A percentile compares a stretch with the other conserved stretches of the same genome.
Conservation (phyloP, 2,329 filamentous ascomycete species). For the Aspergillus unguis region DNA sequence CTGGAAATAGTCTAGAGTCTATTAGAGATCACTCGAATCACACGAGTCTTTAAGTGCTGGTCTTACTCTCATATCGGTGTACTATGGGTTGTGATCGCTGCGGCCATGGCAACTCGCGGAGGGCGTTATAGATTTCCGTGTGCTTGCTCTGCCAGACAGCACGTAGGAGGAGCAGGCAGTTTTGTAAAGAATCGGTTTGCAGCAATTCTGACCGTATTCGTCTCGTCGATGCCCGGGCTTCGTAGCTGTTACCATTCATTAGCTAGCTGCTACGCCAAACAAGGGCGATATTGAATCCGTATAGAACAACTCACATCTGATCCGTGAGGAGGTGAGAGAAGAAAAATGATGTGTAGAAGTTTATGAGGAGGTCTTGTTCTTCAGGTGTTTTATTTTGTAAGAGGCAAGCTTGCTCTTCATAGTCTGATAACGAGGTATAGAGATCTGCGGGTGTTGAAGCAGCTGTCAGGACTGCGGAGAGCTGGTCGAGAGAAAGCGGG, state of each 20-base stretch:
- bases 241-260: constrained; percentile 26
- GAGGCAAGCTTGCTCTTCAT: constrained; percentile 36
- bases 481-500: constrained; percentile 29
- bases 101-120: constrained; percentile 36
- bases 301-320: constrained; percentile 32
- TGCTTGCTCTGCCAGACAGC: constrained; percentile 40
- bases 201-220: constrained; percentile 34
- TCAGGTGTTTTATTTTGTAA: constrained; percentile 22
- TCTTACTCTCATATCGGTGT: constrained; percentile 36
- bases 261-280: neutral
- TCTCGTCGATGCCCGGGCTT: constrained; percentile 40
- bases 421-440: constrained; percentile 33
- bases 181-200: constrained; percentile 32
- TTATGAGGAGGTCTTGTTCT: constrained; percentile 30
- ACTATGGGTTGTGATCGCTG: constrained; percentile 30
- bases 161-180: constrained; percentile 34
- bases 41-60: neutral
- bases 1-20: constrained; percentile 33
- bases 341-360: constrained; percentile 40
- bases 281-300: neutral
- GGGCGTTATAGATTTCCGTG: constrained; percentile 33
- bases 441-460: constrained; percentile 33
- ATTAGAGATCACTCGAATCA: neutral
- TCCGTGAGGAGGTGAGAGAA: constrained; percentile 40
- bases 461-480: constrained; percentile 28